Evolutionary conservation across 2,329 filamentous ascomycete species (phyloP).

Genomic region (Pseudocercospora eumusae): DNA sequence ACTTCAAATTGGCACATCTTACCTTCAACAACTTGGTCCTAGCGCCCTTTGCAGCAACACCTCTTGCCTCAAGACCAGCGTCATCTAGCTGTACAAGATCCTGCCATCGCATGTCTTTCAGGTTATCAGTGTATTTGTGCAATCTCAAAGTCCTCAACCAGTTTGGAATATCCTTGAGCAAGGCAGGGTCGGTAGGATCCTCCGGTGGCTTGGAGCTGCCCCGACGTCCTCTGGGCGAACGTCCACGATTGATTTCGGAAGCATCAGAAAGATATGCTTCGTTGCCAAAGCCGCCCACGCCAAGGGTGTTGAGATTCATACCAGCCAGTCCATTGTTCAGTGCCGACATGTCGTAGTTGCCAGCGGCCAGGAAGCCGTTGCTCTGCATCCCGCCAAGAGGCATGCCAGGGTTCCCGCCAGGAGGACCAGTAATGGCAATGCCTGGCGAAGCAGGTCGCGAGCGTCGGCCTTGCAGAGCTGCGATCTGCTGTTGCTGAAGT

Average conservation of each 20-base stretch:
- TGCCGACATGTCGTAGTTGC: conserved; percentile 60
- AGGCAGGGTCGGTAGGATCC: conserved; percentile 86
- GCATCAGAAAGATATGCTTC: conserved; percentile 94
- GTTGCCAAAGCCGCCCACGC: conserved; percentile 69
- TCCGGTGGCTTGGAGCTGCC: conserved; percentile 97
- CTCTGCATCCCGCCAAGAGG: conserved; percentile 71
- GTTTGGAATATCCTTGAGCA: conserved; percentile 91
- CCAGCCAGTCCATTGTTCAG: conserved; percentile 71
- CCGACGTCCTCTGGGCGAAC: conserved; percentile 86
- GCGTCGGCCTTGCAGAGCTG: conserved; percentile 75
- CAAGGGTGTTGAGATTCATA: conserved; percentile 58
- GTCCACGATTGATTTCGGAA: conserved; percentile 84
- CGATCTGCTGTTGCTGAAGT: conserved; percentile 72
- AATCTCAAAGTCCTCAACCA: conserved; percentile 93
- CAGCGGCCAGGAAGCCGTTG: conserved; percentile 90
- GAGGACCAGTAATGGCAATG: conserved; percentile 70
- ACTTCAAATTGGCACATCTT: conserved; percentile 31
- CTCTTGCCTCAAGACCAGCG: conserved; percentile 85
- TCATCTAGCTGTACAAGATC: conserved; percentile 91
- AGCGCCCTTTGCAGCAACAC: conserved; percentile 92
- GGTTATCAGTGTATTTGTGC: conserved; percentile 98
- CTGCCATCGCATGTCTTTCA: conserved; percentile 96
- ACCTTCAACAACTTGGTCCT: conserved; percentile 98
- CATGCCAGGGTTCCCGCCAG: conserved; percentile 51
- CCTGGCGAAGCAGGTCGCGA: conserved; percentile 90